Conservation (phyloP, 1,139 yeast species). For the Yamadazyma sp. region DNA sequence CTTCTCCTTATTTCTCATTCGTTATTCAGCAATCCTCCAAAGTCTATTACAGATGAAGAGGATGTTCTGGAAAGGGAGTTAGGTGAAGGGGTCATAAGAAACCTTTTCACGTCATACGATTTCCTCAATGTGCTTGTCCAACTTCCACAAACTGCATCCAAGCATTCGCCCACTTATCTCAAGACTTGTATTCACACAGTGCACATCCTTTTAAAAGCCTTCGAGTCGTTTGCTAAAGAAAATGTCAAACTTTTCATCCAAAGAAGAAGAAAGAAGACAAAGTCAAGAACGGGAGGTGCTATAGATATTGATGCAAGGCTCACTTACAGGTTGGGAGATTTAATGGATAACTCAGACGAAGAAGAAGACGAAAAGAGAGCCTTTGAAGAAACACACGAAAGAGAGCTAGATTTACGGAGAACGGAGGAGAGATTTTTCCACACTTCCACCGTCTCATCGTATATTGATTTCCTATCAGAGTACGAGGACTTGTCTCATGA, state of each 20-base stretch:
- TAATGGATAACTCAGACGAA: constrained; percentile 44
- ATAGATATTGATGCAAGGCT: constrained; percentile 27
- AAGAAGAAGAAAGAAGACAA: constrained; percentile 39
- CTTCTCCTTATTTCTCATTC: constrained; percentile 55
- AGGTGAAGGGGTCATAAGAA: constrained; percentile 49
- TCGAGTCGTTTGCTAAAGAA: constrained; percentile 66
- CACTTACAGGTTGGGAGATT: constrained; percentile 20
- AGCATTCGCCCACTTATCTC: constrained; percentile 65
- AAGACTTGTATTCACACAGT: constrained; percentile 65
- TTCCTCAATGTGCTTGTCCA: constrained; percentile 58
- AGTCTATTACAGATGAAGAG: constrained; percentile 44
- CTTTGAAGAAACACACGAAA: constrained; percentile 40
- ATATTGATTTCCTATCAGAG: constrained; percentile 50
- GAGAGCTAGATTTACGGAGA: constrained; percentile 49
- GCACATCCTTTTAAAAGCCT: constrained; percentile 62
- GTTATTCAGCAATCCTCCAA: constrained; percentile 31
- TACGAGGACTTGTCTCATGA: constrained; percentile 61
- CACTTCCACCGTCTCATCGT: constrained; percentile 47
- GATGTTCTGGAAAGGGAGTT: constrained; percentile 48
- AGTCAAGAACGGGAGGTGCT: constrained; percentile 18
- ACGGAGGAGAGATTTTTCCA: constrained; percentile 45
- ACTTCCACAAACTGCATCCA: constrained; percentile 65
- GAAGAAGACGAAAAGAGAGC: constrained; percentile 46
- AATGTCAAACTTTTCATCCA: constrained; percentile 58
- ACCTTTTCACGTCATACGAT: constrained; percentile 61